Percentiles rank a stretch among this genome's conserved stretches.
phyloP scores from a whole-genome alignment of 1,284 basidiomycete genomes.

The Cryptococcus sp. region DNA sequence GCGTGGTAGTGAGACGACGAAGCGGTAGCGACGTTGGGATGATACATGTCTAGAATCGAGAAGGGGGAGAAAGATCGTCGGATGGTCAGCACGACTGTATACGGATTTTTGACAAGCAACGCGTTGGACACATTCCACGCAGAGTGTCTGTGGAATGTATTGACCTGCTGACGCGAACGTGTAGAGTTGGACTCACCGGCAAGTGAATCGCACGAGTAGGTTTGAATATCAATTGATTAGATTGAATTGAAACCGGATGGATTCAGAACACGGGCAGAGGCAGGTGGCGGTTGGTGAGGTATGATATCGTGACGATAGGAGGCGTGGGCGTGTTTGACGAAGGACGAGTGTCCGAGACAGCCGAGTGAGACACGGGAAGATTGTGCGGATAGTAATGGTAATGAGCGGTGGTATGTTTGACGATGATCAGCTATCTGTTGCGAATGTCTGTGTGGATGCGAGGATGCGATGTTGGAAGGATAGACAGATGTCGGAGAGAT shows the following conservation, averaged over 20 bases:
- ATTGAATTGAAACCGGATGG: no score
- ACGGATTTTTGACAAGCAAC: neutral
- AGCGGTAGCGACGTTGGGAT: conserved; percentile 5
- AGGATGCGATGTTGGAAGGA: neutral
- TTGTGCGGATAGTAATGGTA: neutral
- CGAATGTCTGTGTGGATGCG: neutral
- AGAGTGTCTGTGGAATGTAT: no score
- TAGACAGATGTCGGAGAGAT: neutral
- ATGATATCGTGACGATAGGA: neutral
- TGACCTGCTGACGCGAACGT: neutral
- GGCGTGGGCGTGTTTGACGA: neutral
- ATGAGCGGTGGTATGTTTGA: neutral
- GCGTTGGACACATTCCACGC: neutral
- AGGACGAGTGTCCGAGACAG: conserved; percentile 2
- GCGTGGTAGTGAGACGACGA: conserved; percentile 4
- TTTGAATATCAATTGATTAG: neutral
- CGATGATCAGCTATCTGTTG: neutral
- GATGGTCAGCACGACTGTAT: neutral
- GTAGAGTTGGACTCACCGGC: neutral
- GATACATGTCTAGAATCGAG: conserved; percentile 17
- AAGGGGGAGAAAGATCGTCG: neutral
- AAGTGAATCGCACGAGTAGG: neutral
- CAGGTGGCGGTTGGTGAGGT: neutral
- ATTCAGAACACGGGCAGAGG: no score
- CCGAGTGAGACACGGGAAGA: conserved; percentile 5